Base-by-base conservation (phyloP, 441 rosid species). In the Gossypium lobatum region DNA sequence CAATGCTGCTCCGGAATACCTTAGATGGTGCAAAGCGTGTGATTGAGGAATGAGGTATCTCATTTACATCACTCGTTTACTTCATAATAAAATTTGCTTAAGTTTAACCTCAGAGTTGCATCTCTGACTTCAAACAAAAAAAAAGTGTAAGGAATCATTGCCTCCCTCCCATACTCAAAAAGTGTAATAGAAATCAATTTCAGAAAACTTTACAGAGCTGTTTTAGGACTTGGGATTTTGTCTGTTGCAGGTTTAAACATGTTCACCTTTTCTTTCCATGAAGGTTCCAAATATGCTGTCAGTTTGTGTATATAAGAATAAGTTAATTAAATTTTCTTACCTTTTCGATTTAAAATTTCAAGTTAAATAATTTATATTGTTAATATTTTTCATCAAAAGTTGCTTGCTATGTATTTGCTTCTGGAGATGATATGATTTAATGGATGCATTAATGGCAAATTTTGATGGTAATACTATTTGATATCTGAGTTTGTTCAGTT, bases 1-100 rank as follows among this genome's bases (percentile, higher is more conserved):
- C 97, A 2, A 92, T 94, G 97, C 91, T 94, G 62, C 91, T 94
- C 72, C 86, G 75, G 80, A 92, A 92, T 80, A 88, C 97, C 25
- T 75, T 92, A 73, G 97, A 91, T 60, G 90, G 94, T 50, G 97
- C 97, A 31, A 94, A 88, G 81, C 86, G 88, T 26, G 85, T 71
- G 67, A 82, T 89, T 16, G 81, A 73, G 81, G 78, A 84, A 74
- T 89, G 25, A 46, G 34, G 64, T 72, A 61, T 50, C 73, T 54
- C 48, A 50, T 39, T 68, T 65, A 39, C 37, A 42, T 57, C 18
- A 1, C 13, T 78, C 60, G 52, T 34, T 26, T 8, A 70, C 64
- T 62, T 7, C 13, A 45, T 39, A 48, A 57, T 64, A 48, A 60
- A 25, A 26, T 16, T 52, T 52, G 18, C 48, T n/a, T 3, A 25